Percentiles rank a stretch among this genome's conserved stretches.
phyloP scores from a whole-genome alignment of 192 early-diverging fungal genomes.

The Coemansia javaensis region DNA sequence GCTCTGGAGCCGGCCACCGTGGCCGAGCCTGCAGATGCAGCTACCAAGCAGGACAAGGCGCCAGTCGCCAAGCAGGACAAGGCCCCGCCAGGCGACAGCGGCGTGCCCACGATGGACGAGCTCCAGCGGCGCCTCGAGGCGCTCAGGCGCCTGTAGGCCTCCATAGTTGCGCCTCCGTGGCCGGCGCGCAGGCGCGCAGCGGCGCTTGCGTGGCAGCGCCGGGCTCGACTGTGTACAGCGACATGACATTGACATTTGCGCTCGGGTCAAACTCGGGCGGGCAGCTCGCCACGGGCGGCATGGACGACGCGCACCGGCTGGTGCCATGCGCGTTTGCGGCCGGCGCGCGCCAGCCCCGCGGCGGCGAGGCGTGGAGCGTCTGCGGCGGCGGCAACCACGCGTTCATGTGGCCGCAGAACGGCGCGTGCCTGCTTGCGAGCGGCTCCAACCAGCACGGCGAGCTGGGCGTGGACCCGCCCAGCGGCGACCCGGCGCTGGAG shows the following conservation, averaged over 20 bases:
- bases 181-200: too few species aligned
- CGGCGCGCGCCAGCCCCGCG: not conserved
- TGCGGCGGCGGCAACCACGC: constrained; percentile 48
- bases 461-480: constrained; percentile 3
- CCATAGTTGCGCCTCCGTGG: too few species aligned
- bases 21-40: too few species aligned
- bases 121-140: constrained; percentile 72
- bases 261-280: constrained; percentile 49
- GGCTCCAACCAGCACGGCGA: constrained; percentile 40
- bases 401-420: constrained; percentile 17
- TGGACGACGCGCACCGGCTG: constrained; percentile 23
- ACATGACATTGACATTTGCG: constrained; percentile 1
- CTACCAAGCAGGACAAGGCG: too few species aligned
- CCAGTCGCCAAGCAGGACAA: not conserved
- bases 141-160: constrained; percentile 53
- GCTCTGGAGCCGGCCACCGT: too few species aligned
- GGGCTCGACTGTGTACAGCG: too few species aligned
- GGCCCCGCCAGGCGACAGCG: constrained; percentile 16
- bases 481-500: not conserved
- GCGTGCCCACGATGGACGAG: constrained; percentile 66
- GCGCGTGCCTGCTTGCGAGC: constrained; percentile 12
- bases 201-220: too few species aligned
- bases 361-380: constrained; percentile 4
- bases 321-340: not conserved
- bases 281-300: constrained; percentile 31